These are phyloP conservation scores for Fusarium udum DNA, from an alignment of 2,329 filamentous ascomycete genomes.

Conservation along the genomic window DNA sequence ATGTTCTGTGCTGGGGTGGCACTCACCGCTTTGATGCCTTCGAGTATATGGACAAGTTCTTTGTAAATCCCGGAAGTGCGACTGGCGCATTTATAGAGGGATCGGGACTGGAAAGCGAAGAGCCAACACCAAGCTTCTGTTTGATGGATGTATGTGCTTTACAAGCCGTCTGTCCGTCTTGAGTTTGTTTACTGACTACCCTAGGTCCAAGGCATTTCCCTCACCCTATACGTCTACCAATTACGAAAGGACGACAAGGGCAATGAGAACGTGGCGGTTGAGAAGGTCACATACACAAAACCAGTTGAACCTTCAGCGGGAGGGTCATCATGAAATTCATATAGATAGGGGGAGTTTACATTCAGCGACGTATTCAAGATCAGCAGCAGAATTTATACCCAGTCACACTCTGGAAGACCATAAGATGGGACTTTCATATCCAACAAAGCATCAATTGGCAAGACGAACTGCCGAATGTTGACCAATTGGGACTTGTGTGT, in stretches of 20 bases:
- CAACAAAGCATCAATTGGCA: slow-evolving; percentile 36
- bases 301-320: slow-evolving; percentile 67
- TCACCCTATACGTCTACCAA: slow-evolving; percentile 95
- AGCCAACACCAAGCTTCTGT: slow-evolving; percentile 90
- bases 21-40: slow-evolving; percentile 76
- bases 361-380: slow-evolving; percentile 36
- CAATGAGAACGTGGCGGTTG: slow-evolving; percentile 81
- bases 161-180: background rate
- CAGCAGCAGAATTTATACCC: slow-evolving; percentile 43
- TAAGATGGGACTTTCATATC: slow-evolving; percentile 28
- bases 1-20: slow-evolving; percentile 75
- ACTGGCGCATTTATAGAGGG: slow-evolving; percentile 70
- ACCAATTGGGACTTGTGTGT: slow-evolving; percentile 32
- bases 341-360: slow-evolving; percentile 20
- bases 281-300: slow-evolving; percentile 88
- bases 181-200: slow-evolving; percentile 32
- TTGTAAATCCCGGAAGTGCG: slow-evolving; percentile 74
- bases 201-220: slow-evolving; percentile 93
- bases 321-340: slow-evolving; percentile 54
- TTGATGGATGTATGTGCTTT: slow-evolving; percentile 87
- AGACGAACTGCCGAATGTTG: slow-evolving; percentile 22
- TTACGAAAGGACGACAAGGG: slow-evolving; percentile 80
- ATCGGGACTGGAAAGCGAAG: slow-evolving; percentile 69
- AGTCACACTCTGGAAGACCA: slow-evolving; percentile 27
- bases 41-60: slow-evolving; percentile 80